Base-by-base conservation (phyloP, 441 rosid species). In the Gossypium schwendimanii region DNA sequence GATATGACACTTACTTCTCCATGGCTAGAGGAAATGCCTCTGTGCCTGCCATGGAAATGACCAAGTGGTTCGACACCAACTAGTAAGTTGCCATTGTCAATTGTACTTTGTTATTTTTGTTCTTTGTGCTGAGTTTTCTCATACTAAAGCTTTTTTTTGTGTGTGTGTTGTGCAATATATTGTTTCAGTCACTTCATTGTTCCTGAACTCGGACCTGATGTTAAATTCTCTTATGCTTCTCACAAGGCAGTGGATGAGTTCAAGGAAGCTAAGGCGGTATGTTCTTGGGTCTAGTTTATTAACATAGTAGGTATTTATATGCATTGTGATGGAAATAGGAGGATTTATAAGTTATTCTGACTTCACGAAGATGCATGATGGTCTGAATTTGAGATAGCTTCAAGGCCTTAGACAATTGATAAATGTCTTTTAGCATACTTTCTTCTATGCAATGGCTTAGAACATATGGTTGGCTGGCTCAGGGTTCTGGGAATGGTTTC, bases 41-140 rank as follows among this genome's bases (percentile, higher is more conserved):
- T 58, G 95, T 89, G 12, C 98, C 98, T 0, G 98, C 98, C 45
- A 94, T 94, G 98, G 98, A 94, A 76, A 94, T 94, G 98, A 94
- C 97, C 84, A 94, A 94, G 92, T 94, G 98, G 98, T 92, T 94
- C 65, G 98, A 94, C 90, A 94, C 98, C 84, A 94, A 94, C 96
- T 94, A 94, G 98, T 94, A 80, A 89, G 98, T 92, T 72, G 57
- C 45, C 10, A 33, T 24, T 77, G 33, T n/a, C 23, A 36, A 20
- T 64, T 12, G 15, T 63, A 14, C 63, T 50, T 54, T 24, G 26
- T 26, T 69, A 6, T 0, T 20, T 52, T 54, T 26, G 21, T 0
- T 31, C 67, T 17, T 63, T 20, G 24, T 18, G 0, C 15, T 47
- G 41, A 44, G 23, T 59, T 59, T 26, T 45, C 44, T n/a, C 20